Conservation (phyloP, 305 asterid species). For the Solanum hybrid region DNA sequence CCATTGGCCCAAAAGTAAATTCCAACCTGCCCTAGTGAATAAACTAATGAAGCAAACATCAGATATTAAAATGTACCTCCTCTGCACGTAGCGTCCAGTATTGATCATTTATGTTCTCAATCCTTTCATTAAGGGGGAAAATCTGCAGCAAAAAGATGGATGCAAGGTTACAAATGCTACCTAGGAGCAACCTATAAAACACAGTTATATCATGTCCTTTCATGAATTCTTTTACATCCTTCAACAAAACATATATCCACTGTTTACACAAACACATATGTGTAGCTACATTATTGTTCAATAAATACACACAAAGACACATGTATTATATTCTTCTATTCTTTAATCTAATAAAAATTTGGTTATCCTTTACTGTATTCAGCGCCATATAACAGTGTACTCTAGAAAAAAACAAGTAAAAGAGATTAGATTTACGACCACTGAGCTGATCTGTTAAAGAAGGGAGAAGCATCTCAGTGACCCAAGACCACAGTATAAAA, state of each 20-base stretch:
- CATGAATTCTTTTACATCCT: not conserved
- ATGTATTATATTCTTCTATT: not conserved
- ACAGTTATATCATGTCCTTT: not conserved
- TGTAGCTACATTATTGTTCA: not conserved
- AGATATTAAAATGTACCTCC: slow-evolving; percentile 38
- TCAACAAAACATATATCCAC: not conserved
- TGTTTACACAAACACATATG: not conserved
- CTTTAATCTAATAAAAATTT: not conserved
- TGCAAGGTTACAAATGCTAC: slow-evolving; percentile 7
- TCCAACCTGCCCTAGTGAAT: not conserved
- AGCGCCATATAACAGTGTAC: not conserved
- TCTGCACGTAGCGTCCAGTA: slow-evolving; percentile 74
- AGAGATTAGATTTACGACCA: not conserved
- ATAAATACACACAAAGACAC: not conserved
- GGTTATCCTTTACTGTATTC: not conserved
- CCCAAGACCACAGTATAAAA: not conserved
- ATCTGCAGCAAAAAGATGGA: slow-evolving; percentile 33
- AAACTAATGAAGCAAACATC: not conserved
- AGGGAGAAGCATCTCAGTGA: not conserved
- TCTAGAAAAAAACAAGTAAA: not conserved
- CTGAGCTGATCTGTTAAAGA: not conserved
- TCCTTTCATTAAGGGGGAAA: slow-evolving; percentile 49
- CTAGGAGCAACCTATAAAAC: not conserved
- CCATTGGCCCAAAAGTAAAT: not conserved
- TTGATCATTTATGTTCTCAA: slow-evolving; percentile 71